Conservation (phyloP, 495 filamentous ascomycete genomes). For the Neurospora sublineolata region DNA sequence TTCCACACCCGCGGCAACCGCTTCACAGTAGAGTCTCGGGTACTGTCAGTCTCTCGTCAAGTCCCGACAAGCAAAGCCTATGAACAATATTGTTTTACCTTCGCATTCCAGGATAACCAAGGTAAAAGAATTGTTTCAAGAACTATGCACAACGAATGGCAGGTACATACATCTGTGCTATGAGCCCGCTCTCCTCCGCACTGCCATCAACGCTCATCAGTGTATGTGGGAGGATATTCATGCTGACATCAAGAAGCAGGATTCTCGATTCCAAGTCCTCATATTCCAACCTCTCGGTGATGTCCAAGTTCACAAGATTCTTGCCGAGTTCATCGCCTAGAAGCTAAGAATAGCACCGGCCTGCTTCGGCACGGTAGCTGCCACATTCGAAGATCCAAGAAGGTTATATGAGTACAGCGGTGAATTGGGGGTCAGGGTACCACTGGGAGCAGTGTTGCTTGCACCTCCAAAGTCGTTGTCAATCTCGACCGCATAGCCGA, state of each 20-base stretch:
- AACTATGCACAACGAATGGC: background rate
- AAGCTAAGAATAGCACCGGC: constrained; percentile 48
- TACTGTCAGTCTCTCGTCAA: background rate
- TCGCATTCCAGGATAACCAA: background rate
- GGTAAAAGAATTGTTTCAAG: background rate
- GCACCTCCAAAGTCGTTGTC: constrained; percentile 47
- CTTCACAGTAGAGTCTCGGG: background rate
- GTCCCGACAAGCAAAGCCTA: background rate
- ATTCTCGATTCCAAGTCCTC: background rate
- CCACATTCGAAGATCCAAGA: constrained; percentile 31
- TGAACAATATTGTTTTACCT: background rate
- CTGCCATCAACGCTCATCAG: background rate
- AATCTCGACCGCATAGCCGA: constrained; percentile 33
- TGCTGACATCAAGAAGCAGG: background rate
- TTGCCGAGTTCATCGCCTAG: constrained; percentile 7
- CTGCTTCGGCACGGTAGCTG: constrained; percentile 32
- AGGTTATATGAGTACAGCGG: constrained; percentile 43
- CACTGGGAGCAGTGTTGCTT: constrained; percentile 33
- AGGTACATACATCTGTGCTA: background rate
- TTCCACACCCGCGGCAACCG: background rate
- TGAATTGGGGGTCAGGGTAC: constrained; percentile 29
- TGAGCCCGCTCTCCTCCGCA: background rate
- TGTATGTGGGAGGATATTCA: background rate
- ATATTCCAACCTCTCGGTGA: background rate
- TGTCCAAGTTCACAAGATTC: background rate